Evolutionary conservation across 2,329 filamentous ascomycete species (phyloP), one percentile per base, ranked within the genome.

Genomic region (Penicillium sp.): DNA sequence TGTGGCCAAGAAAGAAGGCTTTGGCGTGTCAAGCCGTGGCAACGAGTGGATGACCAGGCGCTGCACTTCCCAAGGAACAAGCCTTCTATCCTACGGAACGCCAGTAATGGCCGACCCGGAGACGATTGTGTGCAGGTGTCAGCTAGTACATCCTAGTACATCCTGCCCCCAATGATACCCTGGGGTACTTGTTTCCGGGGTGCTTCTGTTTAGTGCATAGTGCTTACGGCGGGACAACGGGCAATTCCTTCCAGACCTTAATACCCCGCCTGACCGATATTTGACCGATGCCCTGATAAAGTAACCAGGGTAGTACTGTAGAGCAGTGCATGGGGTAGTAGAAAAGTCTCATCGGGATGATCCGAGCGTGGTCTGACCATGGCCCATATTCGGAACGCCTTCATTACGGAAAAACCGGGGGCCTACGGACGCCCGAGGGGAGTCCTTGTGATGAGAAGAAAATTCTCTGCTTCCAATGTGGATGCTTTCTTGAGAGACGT

Each of bases 211-310:
- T 43, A 15, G 22, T 49, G 18, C 9, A 43, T 57, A 61, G 60
- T 57, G 60, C 60, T 61, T 54, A 59, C 56, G n/a, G 49, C 26
- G 54, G 46, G 48, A 14, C 40, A 31, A 47, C 45, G 48, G 48
- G 45, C 43, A 51, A n/a, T 40, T 40, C 22, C 46, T 8, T 37
- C 4, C 18, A 27, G 31, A 49, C 46, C 31, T 49, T 49, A 49
- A 49, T 49, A 49, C 46, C 46, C 46, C 46, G 46, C 46, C 37
- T 52, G 52, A 12, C 56, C 56, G 56, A 55, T 35, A 53, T 51
- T 58, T 53, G 47, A 33, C 51, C 56, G 54, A 49, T 55, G 31
- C 8, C 25, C 26, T 33, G 26, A 2, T 2, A 20, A 35, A 9
- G 15, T 23, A 3, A n/a, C 18, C 29, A 26, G 23, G 29, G 31